Conservation (phyloP, 179 eudicot genomes). For the Spergularia azorica region DNA sequence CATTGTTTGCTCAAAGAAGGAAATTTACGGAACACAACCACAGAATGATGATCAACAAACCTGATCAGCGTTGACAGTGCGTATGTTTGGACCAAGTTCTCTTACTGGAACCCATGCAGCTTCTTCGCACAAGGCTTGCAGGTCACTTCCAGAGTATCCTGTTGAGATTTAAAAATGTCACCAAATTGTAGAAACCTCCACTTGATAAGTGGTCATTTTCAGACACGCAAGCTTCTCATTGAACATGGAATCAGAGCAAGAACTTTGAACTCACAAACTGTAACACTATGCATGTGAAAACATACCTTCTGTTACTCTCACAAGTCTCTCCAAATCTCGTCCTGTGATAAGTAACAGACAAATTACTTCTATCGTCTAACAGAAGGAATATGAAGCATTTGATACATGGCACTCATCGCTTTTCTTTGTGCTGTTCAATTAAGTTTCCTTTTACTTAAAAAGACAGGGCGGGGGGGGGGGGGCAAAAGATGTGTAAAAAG, state of each 20-base stretch:
- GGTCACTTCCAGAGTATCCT: constrained; percentile 98
- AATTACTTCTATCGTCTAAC: neutral
- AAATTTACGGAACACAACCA: neutral
- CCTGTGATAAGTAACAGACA: constrained; percentile 48
- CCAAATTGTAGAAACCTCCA: neutral
- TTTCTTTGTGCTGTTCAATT: neutral
- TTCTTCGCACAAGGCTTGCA: constrained; percentile 95
- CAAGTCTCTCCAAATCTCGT: constrained; percentile 80
- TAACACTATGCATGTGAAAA: neutral
- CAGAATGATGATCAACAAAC: constrained; percentile 31
- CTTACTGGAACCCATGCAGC: constrained; percentile 99
- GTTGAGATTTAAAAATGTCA: neutral
- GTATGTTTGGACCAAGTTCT: constrained; percentile 90
- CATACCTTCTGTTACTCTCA: constrained; percentile 79
- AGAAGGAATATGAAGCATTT: neutral
- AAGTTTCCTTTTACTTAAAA: too few relatives aligned
- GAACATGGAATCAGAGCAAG: neutral
- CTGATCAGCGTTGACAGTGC: constrained; percentile 80
- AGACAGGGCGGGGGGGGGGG: too few relatives aligned
- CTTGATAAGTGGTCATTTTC: neutral
- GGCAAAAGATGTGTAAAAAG: too few relatives aligned
- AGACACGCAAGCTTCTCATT: neutral
- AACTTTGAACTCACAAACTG: neutral
- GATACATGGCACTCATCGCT: neutral
- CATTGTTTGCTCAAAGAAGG: neutral